Base-by-base conservation (phyloP, 139 green algal species). In the Asterochloris sp. region DNA sequence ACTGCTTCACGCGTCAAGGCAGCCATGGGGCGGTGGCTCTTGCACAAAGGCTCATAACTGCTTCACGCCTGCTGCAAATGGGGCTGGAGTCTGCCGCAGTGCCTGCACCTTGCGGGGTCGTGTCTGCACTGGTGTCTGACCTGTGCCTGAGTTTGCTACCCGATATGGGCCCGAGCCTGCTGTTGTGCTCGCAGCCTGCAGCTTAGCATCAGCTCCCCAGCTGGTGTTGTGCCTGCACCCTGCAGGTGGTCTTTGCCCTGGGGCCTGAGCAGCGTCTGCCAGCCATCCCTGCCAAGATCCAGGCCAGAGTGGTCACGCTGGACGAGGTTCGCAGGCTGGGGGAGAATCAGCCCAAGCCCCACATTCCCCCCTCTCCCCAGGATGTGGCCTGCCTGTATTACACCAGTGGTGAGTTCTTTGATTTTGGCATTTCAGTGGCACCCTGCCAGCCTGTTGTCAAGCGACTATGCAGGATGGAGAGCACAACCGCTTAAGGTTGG, bases 361-460 rank as follows among this genome's bases (percentile, higher is more conserved):
- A 98, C 89, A 85, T 92, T 26, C 95, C 96, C 17, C 85, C 85
- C 16, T 71, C 73, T 19, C 92, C 95, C 13, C 84, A 84, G 23
- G 95, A 98, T 83, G 78, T 95, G 1, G 95, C 94, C 54, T 94
- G 91, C n/a, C 94, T 99, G 61, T 98, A 93, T 89, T 99, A 99
- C 92, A 99, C 96, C n/a, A 93, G 83, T 69, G 95, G 95, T 63
- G 98, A 54, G 38, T 54, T n/a, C 38, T 54, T 54, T 54, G 38
- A 10, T 2, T 54, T 54, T 6, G 38, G 38, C 38, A 54, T 54
- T 54, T 54, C 38, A 54, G 38, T 54, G 38, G 38, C 38, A 54
- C 38, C 38, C 38, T 6, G 2, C 38, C 38, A 54, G 38, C 38
- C 38, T 54, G 38, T 54, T 54, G 38, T 6, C 38, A 54, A 54